Evolutionary conservation across 2,329 filamentous ascomycete genomes (phyloP).

Genomic region (Davidsoniella neocaledoniae): DNA sequence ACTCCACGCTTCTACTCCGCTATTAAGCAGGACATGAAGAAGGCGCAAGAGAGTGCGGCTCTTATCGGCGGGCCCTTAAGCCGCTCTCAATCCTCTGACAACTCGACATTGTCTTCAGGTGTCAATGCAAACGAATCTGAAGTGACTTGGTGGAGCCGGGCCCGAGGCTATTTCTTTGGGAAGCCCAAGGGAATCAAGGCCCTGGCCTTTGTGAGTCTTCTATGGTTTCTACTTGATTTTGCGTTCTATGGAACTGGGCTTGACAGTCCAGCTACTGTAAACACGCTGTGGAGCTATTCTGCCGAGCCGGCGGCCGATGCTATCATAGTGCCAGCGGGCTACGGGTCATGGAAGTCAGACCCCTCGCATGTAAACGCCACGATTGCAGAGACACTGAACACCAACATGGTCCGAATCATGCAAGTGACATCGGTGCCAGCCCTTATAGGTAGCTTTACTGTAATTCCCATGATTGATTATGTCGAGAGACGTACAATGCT

Average conservation of each 20-base stretch:
- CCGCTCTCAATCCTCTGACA: slow-evolving; percentile 6
- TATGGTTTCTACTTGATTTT: slow-evolving; percentile 38
- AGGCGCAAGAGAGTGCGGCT: slow-evolving; percentile 14
- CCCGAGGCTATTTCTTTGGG: slow-evolving; percentile 12
- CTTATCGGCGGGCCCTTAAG: slow-evolving; percentile 6
- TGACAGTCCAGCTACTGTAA: slow-evolving; percentile 24
- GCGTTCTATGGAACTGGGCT: slow-evolving; percentile 37
- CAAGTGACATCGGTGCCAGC: slow-evolving; percentile 13
- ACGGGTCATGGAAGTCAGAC: slow-evolving; percentile 13
- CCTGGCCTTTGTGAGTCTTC: slow-evolving; percentile 25
- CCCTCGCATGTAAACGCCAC: slow-evolving; percentile 13
- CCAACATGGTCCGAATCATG: slow-evolving; percentile 12
- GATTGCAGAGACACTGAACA: slow-evolving; percentile 14
- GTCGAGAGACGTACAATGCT: slow-evolving; percentile 13
- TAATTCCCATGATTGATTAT: slow-evolving; percentile 13
- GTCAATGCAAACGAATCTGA: not conserved
- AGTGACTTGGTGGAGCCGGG: slow-evolving; percentile 7
- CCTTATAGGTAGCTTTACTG: slow-evolving; percentile 13
- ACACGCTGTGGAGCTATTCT: slow-evolving; percentile 20
- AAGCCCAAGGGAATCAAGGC: slow-evolving; percentile 19
- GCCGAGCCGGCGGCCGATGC: slow-evolving; percentile 3
- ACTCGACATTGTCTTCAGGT: slow-evolving; percentile 6
- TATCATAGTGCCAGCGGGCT: slow-evolving; percentile 1
- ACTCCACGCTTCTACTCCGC: slow-evolving; percentile 23
- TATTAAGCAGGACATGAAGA: slow-evolving; percentile 13